Percentiles rank a stretch among this genome's conserved stretches.
Evolutionary conservation across 2,329 filamentous ascomycete species (phyloP).

Genomic region (Berkeleyomyces rouxiae): DNA sequence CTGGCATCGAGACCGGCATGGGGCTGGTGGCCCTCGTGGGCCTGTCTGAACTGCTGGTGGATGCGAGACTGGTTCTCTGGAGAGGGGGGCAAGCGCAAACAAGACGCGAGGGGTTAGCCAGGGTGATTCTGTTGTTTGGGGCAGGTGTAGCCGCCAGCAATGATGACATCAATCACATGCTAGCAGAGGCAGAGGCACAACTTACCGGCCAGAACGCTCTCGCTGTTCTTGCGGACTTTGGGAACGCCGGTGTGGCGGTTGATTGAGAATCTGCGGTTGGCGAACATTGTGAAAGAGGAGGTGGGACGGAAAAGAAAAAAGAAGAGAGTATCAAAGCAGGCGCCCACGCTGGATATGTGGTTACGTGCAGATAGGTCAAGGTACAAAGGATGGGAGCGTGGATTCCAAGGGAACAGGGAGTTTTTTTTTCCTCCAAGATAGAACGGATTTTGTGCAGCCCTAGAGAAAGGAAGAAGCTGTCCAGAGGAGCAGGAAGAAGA

Average conservation of each 20-base stretch:
- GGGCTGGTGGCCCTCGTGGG: constrained; percentile 78
- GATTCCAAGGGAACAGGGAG: not conserved
- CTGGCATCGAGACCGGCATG: constrained; percentile 83
- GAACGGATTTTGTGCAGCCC: not conserved
- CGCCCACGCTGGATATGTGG: not conserved
- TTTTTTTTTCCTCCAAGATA: not conserved
- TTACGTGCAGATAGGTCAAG: not conserved
- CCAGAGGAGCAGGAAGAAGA: not conserved
- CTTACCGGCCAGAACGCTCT: constrained; percentile 12
- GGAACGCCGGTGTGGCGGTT: constrained; percentile 48
- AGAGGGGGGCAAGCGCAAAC: not conserved
- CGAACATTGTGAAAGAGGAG: constrained; percentile 27
- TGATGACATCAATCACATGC: not conserved
- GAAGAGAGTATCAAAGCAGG: not conserved
- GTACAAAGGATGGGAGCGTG: not conserved
- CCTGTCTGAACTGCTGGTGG: constrained; percentile 75
- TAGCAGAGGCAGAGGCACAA: not conserved
- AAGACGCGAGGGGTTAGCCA: not conserved
- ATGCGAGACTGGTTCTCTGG: constrained; percentile 68
- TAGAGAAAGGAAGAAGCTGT: not conserved
- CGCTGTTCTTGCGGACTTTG: constrained; percentile 22
- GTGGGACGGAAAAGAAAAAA: not conserved
- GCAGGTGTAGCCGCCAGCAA: not conserved
- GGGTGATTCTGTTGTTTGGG: not conserved
- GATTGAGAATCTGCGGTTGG: constrained; percentile 45